These are phyloP conservation scores for Puccinia sorghi DNA, from an alignment of 1,284 basidiomycete species.

Conservation along the genomic window DNA sequence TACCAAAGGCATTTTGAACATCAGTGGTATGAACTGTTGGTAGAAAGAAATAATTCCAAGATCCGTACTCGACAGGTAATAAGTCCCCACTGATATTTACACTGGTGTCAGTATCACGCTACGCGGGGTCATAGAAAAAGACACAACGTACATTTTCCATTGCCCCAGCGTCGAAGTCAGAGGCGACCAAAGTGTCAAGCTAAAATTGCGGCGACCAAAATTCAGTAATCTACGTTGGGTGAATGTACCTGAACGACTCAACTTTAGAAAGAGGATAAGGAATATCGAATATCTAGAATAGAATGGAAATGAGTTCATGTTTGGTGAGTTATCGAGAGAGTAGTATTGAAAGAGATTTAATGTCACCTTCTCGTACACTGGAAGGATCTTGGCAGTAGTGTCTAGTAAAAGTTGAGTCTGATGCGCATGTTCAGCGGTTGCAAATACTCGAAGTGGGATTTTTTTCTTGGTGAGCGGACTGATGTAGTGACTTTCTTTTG, in stretches of 20 bases:
- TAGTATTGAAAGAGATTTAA: too few relatives aligned
- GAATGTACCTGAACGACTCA: constrained; percentile 53
- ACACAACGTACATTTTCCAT: constrained; percentile 73
- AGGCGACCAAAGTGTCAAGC: constrained; percentile 72
- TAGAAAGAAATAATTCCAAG: constrained; percentile 3
- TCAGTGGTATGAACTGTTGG: background rate
- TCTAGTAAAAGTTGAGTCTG: constrained; percentile 77
- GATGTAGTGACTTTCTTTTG: constrained; percentile 62
- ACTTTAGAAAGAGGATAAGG: constrained; percentile 77
- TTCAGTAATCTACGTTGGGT: background rate
- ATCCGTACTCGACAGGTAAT: constrained; percentile 50
- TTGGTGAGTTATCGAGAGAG: background rate
- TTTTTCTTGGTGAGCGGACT: constrained; percentile 79
- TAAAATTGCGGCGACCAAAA: background rate
- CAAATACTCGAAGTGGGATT: constrained; percentile 81
- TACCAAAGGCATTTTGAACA: constrained; percentile 66
- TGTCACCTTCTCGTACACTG: constrained; percentile 77
- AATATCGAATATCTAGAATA: constrained; percentile 56
- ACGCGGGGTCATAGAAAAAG: background rate
- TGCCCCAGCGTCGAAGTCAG: constrained; percentile 84
- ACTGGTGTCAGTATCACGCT: background rate
- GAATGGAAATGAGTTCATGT: constrained; percentile 5
- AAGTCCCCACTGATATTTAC: constrained; percentile 45
- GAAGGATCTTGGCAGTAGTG: constrained; percentile 80
- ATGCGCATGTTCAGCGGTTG: constrained; percentile 82